These are phyloP conservation scores for Thielaviopsis cerberus DNA, from an alignment of 2,329 filamentous ascomycete species.

Conservation along the genomic window DNA sequence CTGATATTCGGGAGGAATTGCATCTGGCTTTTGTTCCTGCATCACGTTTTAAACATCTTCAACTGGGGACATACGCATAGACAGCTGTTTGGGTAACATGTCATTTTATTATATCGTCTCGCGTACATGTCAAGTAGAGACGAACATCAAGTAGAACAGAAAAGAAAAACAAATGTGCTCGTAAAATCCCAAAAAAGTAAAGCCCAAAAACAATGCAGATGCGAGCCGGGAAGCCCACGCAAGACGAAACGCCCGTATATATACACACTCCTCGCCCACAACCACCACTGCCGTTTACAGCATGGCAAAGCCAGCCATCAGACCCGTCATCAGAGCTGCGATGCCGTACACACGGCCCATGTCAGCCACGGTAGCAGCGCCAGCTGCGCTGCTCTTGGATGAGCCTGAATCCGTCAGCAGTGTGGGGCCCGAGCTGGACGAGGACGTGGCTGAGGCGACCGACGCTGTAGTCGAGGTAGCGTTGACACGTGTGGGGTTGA, in stretches of 20 bases:
- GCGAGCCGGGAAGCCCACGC: no score
- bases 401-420: conserved; percentile 11
- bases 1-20: not conserved
- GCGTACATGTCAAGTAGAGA: not conserved
- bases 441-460: conserved; percentile 16
- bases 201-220: not conserved
- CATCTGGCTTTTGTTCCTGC: not conserved
- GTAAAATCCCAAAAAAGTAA: not conserved
- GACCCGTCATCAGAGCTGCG: conserved; percentile 20
- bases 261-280: not conserved
- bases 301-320: conserved; percentile 25
- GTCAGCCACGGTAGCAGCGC: conserved; percentile 15
- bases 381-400: conserved; percentile 8
- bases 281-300: conserved; percentile 16
- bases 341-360: conserved; percentile 22
- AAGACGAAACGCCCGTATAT: not conserved
- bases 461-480: conserved; percentile 25
- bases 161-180: not conserved
- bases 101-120: not conserved
- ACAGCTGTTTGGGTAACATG: not conserved
- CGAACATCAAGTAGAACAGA: not conserved
- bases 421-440: not conserved
- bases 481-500: conserved; percentile 42
- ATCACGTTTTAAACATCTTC: not conserved
- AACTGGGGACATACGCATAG: no score